Conservation (phyloP, 2,329 filamentous ascomycete genomes). For the Arthrobotrys iridis region DNA sequence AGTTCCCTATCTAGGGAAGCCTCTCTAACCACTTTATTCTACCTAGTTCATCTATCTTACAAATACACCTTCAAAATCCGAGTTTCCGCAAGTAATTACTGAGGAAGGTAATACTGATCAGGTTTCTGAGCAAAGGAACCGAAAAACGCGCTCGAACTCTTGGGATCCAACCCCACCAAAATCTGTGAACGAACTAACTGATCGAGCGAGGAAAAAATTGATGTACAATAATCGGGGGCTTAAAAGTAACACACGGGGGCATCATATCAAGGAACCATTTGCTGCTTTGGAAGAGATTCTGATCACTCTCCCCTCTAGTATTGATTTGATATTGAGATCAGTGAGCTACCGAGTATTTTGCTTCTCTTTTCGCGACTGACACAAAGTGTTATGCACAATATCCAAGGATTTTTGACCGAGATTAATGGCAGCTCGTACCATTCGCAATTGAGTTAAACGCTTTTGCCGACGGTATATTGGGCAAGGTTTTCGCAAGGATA, state of each 20-base stretch:
- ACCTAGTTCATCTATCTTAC: too few relatives aligned
- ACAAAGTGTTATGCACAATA: conserved; percentile 69
- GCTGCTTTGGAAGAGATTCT: conserved; percentile 95
- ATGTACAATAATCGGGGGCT: conserved; percentile 92
- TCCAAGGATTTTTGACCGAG: conserved; percentile 94
- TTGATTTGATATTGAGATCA: conserved; percentile 99
- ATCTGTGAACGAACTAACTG: conserved; percentile 68
- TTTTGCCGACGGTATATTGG: conserved; percentile 91
- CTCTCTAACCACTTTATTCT: too few relatives aligned
- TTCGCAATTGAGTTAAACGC: conserved; percentile 95
- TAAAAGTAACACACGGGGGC: conserved; percentile 92
- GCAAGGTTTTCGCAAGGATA: conserved; percentile 83
- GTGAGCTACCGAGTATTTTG: neutral
- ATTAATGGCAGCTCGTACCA: conserved; percentile 95
- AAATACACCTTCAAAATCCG: too few relatives aligned
- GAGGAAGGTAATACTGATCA: neutral
- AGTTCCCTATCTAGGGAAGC: too few relatives aligned
- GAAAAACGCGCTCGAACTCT: conserved; percentile 63
- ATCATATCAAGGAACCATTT: conserved; percentile 95
- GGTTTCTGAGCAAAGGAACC: neutral
- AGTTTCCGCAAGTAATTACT: too few relatives aligned
- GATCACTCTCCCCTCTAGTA: conserved; percentile 77
- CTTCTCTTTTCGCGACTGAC: neutral
- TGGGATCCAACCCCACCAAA: conserved; percentile 70
- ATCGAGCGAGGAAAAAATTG: conserved; percentile 95